Percentiles rank a stretch among this genome's conserved stretches.
Conservation (phyloP, 768 basidiomycete species). For the Leccinum truebloodii region DNA sequence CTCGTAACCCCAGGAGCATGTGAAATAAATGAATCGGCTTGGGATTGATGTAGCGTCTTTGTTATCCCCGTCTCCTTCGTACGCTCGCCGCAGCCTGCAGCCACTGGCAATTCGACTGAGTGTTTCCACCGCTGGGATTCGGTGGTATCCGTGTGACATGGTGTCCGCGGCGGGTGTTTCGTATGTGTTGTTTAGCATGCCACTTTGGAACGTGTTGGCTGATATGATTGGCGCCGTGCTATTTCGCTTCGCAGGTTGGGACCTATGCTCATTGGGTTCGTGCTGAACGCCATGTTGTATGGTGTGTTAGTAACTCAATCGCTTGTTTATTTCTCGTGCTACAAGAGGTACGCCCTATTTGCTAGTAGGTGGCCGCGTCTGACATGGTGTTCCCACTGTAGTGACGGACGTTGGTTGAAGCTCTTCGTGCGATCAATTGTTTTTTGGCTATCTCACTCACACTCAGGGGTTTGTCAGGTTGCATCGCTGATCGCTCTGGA, state of each 20-base stretch:
- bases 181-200: constrained; percentile 12
- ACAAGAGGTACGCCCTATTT: constrained; percentile 24
- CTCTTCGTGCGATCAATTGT: constrained; percentile 22
- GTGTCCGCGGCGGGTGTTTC: constrained; percentile 23
- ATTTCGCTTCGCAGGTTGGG: constrained; percentile 28
- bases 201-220: neutral
- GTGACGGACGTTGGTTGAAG: constrained; percentile 24
- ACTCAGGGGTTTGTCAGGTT: constrained; percentile 17
- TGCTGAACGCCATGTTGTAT: constrained; percentile 37
- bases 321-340: constrained; percentile 32
- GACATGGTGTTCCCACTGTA: constrained; percentile 1
- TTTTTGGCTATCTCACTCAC: neutral
- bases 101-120: constrained; percentile 10
- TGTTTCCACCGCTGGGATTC: constrained; percentile 3
- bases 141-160: constrained; percentile 18
- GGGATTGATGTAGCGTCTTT: neutral
- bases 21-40: constrained; percentile 14
- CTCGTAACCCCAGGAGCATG: constrained; percentile 10
- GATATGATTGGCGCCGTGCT: neutral
- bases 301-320: constrained; percentile 38
- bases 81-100: neutral
- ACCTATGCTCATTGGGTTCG: constrained; percentile 37
- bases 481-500: constrained; percentile 22
- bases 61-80: constrained; percentile 10
- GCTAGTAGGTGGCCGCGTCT: neutral